phyloP scores from a whole-genome alignment of 1,284 basidiomycete species.

The Bjerkandera adusta region DNA sequence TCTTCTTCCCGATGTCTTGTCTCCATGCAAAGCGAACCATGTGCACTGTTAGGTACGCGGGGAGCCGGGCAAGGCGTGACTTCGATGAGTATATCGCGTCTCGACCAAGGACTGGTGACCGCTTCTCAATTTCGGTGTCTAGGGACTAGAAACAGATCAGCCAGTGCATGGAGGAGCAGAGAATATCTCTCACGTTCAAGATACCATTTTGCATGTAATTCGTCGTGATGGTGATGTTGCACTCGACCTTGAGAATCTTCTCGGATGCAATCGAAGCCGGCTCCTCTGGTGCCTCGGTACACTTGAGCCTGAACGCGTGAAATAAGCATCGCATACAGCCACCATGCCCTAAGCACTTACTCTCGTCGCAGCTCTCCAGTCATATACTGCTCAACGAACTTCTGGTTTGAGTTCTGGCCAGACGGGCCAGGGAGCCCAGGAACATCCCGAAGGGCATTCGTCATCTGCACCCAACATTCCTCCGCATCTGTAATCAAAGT shows the following conservation, averaged over 20 bases:
- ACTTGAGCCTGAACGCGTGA: conserved; percentile 55
- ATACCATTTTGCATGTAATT: conserved; percentile 93
- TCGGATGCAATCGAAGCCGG: conserved; percentile 64
- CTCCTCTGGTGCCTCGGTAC: conserved; percentile 83
- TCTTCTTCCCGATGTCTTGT: conserved; percentile 86
- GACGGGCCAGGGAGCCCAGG: conserved; percentile 39
- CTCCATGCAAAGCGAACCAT: conserved; percentile 98
- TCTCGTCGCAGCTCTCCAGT: conserved; percentile 80
- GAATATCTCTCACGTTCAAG: conserved; percentile 61
- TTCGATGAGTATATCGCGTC: conserved; percentile 84
- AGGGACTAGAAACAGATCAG: conserved; percentile 53
- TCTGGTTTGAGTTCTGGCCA: conserved; percentile 33
- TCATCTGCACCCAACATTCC: conserved; percentile 88
- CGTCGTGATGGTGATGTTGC: conserved; percentile 85
- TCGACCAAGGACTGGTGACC: conserved; percentile 76
- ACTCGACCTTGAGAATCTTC: conserved; percentile 86
- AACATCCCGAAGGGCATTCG: conserved; percentile 77
- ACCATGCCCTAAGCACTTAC: conserved; percentile 44
- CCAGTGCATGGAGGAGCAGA: neutral
- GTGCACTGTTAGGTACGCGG: conserved; percentile 83
- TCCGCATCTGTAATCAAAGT: conserved; percentile 75
- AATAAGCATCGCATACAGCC: too few species aligned
- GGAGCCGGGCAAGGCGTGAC: conserved; percentile 83
- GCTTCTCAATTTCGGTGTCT: conserved; percentile 86
- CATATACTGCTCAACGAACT: conserved; percentile 86